Percentiles rank a stretch among this genome's conserved stretches.
These are phyloP conservation scores for Talaromyces sp. DNA, from an alignment of 2,329 filamentous ascomycete genomes.

Conservation along the genomic window DNA sequence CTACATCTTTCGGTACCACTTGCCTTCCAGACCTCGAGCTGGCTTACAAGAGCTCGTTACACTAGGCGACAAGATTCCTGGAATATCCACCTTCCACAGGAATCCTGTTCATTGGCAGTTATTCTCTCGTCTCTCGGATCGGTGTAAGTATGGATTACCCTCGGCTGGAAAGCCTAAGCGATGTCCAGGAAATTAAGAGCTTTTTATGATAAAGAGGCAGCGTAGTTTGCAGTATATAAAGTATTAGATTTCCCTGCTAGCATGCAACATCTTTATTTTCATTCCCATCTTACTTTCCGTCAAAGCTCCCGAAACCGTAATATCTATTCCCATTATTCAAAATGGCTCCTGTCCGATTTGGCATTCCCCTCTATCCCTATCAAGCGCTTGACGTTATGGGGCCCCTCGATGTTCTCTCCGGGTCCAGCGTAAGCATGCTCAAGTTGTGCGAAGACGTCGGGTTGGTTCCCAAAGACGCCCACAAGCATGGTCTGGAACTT, in stretches of 20 bases:
- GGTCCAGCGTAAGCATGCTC: not conserved
- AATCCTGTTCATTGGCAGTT: not conserved
- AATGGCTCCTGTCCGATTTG: conserved; percentile 11
- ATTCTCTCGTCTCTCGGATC: not conserved
- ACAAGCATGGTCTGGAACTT: not conserved
- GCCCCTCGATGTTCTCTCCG: conserved; percentile 2
- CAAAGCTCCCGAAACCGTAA: not conserved
- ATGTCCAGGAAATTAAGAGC: not conserved
- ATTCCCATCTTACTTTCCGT: not conserved
- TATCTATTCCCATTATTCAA: not conserved
- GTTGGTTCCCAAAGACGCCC: not conserved
- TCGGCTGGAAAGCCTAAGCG: not conserved
- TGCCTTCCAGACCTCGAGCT: not conserved
- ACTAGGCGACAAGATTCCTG: not conserved
- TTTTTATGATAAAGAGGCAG: not conserved
- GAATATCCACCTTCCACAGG: not conserved
- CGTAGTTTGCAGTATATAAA: not conserved
- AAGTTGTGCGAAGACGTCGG: not conserved
- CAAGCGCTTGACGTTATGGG: conserved; percentile 9
- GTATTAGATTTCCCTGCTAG: not conserved
- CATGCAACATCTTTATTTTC: not conserved
- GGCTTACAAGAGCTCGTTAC: not conserved
- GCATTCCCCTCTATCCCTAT: conserved; percentile 6
- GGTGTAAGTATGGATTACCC: not conserved
- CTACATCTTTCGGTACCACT: not conserved